Conservation (phyloP, 2,329 filamentous ascomycete genomes). For the Penicillium sp. region DNA sequence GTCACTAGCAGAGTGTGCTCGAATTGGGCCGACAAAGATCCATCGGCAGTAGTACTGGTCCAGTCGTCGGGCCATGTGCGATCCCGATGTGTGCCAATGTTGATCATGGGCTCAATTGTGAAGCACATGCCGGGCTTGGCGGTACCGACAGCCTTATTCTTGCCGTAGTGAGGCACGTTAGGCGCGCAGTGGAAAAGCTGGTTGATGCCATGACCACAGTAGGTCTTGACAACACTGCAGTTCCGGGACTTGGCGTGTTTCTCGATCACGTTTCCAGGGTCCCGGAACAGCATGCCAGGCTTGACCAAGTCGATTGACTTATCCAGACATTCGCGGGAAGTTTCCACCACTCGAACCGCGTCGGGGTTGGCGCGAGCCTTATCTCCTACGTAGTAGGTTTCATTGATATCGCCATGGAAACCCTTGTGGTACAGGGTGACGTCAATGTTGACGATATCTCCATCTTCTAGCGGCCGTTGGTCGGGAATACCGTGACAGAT, state of each 20-base stretch:
- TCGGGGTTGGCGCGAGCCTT: constrained; percentile 82
- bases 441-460: constrained; percentile 96
- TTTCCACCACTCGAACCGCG: constrained; percentile 85
- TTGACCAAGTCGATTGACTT: constrained; percentile 89
- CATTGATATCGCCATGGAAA: constrained; percentile 95
- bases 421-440: constrained; percentile 92
- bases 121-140: constrained; percentile 98
- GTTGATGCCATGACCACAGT: constrained; percentile 95
- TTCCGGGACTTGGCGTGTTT: constrained; percentile 83
- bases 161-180: constrained; percentile 95
- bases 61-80: constrained; percentile 98
- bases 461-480: constrained; percentile 79
- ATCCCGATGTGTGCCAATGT: constrained; percentile 84
- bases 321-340: constrained; percentile 85
- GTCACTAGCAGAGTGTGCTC: constrained; percentile 85
- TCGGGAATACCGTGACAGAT: constrained; percentile 99
- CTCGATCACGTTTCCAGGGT: constrained; percentile 93
- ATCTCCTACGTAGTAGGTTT: constrained; percentile 97
- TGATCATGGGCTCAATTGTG: constrained; percentile 99
- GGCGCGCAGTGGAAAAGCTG: constrained; percentile 90
- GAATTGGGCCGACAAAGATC: constrained; percentile 90
- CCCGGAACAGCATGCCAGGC: constrained; percentile 87
- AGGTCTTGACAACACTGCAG: constrained; percentile 92
- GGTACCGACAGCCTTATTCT: constrained; percentile 94
- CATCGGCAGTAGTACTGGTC: constrained; percentile 93